Evolutionary conservation across 1,139 yeast genomes (phyloP).

Genomic region (Saccharomyces hybrid): DNA sequence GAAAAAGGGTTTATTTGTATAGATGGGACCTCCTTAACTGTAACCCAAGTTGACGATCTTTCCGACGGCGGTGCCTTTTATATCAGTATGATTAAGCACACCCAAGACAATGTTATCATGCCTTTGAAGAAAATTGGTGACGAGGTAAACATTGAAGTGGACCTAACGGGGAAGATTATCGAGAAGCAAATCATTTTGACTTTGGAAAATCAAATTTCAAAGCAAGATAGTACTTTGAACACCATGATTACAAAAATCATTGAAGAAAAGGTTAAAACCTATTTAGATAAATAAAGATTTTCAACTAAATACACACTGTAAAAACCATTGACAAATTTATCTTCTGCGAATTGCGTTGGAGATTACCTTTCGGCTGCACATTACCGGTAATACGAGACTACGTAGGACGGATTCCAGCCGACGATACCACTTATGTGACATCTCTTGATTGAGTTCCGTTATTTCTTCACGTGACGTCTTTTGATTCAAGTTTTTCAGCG

Average conservation of each 20-base stretch:
- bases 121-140: constrained; percentile 58
- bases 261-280: constrained; percentile 20
- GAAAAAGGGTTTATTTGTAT: constrained; percentile 89
- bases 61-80: constrained; percentile 47
- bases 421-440: no score
- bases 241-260: constrained; percentile 18
- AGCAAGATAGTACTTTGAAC: constrained; percentile 24
- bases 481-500: no score
- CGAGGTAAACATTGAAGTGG: constrained; percentile 84
- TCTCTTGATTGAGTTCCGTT: no score
- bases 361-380: no score
- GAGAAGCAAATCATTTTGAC: constrained; percentile 70
- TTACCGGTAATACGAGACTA: no score
- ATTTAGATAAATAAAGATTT: constrained; percentile 6
- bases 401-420: no score
- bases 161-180: constrained; percentile 82
- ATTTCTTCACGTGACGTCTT: no score
- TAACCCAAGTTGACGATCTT: constrained; percentile 61
- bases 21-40: constrained; percentile 92
- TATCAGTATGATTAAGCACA: constrained; percentile 87
- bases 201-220: constrained; percentile 47
- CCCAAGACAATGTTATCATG: constrained; percentile 75
- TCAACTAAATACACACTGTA: no score
- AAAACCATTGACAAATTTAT: no score
- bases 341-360: no score